A percentile compares a stretch with the other conserved stretches of the same genome.
Evolutionary conservation across 768 basidiomycete genomes (phyloP).

Genomic region (Lactarius quietus): DNA sequence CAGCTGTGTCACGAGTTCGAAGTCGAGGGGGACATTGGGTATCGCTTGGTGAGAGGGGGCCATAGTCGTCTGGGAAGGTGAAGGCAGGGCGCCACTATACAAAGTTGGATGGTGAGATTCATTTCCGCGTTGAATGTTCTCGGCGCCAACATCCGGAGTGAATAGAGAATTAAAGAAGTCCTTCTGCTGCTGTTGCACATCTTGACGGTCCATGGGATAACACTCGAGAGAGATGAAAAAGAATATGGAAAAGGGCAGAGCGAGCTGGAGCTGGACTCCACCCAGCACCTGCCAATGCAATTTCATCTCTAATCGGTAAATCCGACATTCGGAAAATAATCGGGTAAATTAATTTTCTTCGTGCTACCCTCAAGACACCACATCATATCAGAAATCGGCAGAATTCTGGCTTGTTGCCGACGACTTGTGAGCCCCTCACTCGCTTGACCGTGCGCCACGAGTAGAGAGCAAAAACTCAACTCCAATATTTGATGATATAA

Average conservation of each 20-base stretch:
- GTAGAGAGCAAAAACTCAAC: neutral
- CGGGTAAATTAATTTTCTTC: conserved; percentile 4
- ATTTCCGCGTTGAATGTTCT: conserved; percentile 22
- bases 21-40: conserved; percentile 34
- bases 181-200: conserved; percentile 28
- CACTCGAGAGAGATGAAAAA: neutral
- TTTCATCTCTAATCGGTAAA: conserved; percentile 11
- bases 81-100: conserved; percentile 25
- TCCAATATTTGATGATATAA: neutral
- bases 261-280: neutral
- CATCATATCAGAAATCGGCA: neutral
- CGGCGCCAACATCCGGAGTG: conserved; percentile 25
- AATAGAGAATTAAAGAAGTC: conserved; percentile 33
- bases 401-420: neutral
- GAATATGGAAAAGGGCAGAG: neutral
- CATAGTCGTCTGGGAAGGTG: conserved; percentile 22
- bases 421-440: neutral
- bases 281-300: neutral
- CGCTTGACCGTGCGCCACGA: neutral
- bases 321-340: conserved; percentile 12
- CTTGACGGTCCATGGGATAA: conserved; percentile 23
- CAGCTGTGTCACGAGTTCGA: conserved; percentile 50
- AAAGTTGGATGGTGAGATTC: conserved; percentile 22
- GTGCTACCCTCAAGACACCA: neutral
- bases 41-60: conserved; percentile 23